Conservation (phyloP, 2,329 filamentous ascomycete genomes). For the Aspergillus unguis region DNA sequence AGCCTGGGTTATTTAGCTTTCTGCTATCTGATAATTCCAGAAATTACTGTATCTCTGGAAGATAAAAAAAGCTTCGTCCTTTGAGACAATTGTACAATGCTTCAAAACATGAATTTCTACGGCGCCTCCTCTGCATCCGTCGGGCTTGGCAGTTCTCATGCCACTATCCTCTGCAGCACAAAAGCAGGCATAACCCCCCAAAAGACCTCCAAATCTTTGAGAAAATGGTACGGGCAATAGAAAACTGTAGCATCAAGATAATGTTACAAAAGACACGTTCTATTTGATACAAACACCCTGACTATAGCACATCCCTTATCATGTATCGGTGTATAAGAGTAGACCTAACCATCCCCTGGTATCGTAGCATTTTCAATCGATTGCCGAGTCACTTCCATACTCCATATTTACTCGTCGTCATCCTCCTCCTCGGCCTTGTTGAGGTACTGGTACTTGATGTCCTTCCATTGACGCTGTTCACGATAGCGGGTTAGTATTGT, state of each 20-base stretch:
- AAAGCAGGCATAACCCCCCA: neutral
- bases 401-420: slow-evolving; percentile 34
- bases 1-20: neutral
- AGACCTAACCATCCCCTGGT: slow-evolving; percentile 5
- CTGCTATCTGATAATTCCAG: neutral
- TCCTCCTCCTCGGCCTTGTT: slow-evolving; percentile 65
- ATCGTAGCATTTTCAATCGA: slow-evolving; percentile 16
- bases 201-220: neutral
- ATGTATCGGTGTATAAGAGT: slow-evolving; percentile 16
- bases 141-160: slow-evolving; percentile 13
- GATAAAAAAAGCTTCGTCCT: neutral
- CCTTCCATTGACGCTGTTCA: slow-evolving; percentile 95
- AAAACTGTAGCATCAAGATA: neutral
- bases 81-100: neutral
- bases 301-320: slow-evolving; percentile 13
- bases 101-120: slow-evolving; percentile 7
- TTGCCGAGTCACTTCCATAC: slow-evolving; percentile 10
- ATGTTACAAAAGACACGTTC: slow-evolving; percentile 16
- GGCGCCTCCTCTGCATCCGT: slow-evolving; percentile 1
- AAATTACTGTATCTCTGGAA: neutral
- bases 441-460: slow-evolving; percentile 89
- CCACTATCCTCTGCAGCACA: neutral
- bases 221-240: neutral
- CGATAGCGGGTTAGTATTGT: slow-evolving; percentile 15
- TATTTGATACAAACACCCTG: slow-evolving; percentile 25